These are phyloP conservation scores for Claviceps monticola DNA, from an alignment of 2,329 filamentous ascomycete genomes.

Conservation along the genomic window DNA sequence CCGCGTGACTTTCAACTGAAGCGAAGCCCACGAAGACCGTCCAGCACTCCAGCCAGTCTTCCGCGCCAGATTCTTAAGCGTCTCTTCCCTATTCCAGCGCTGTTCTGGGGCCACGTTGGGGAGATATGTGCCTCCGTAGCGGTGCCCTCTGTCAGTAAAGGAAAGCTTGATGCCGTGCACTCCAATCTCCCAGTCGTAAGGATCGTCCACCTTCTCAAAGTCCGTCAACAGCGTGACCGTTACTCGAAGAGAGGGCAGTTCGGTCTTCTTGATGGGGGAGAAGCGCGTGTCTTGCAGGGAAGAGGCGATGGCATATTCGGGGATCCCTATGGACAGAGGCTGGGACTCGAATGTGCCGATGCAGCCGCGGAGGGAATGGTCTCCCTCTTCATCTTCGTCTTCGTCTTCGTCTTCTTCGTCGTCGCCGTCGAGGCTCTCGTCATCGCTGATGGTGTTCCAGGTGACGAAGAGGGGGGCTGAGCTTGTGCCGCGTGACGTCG, in stretches of 20 bases:
- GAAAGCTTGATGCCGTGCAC: conserved; percentile 76
- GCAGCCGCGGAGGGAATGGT: conserved; percentile 66
- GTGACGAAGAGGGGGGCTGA: conserved; percentile 80
- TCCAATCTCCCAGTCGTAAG: conserved; percentile 78
- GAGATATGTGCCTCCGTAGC: conserved; percentile 78
- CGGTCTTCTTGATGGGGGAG: conserved; percentile 35
- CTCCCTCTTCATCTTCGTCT: conserved; percentile 15
- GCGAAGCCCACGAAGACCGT: conserved; percentile 63
- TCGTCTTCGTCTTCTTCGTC: background rate
- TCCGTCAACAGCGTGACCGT: conserved; percentile 72
- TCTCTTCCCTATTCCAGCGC: conserved; percentile 90
- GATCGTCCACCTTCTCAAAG: conserved; percentile 61
- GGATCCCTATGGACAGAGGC: conserved; percentile 57
- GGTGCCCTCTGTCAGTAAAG: conserved; percentile 59
- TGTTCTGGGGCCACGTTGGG: conserved; percentile 87
- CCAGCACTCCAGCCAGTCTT: conserved; percentile 89
- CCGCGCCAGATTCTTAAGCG: conserved; percentile 75
- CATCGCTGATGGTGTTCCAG: conserved; percentile 58
- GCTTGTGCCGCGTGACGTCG: conserved; percentile 19
- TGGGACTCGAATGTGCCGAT: conserved; percentile 86
- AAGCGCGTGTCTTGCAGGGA: conserved; percentile 52
- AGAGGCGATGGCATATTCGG: conserved; percentile 72
- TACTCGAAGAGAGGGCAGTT: conserved; percentile 46
- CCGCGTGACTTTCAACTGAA: conserved; percentile 64
- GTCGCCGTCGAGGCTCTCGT: background rate